Conservation (phyloP, 257 asterid species). For the Lithospermum erythrorhizon region DNA sequence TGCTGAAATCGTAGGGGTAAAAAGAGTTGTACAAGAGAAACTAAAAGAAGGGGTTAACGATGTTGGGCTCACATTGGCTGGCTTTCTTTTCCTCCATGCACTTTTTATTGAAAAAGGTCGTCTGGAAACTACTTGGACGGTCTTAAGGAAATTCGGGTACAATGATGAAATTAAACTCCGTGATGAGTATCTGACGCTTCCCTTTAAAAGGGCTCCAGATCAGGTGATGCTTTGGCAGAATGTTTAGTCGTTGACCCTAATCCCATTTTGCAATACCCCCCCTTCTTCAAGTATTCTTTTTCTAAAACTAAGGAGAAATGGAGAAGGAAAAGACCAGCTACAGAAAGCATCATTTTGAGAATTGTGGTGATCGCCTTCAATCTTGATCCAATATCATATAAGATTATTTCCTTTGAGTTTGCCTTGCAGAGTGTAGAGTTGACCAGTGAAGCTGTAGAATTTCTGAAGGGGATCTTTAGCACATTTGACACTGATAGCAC, state of each 20-base stretch:
- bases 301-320: no score
- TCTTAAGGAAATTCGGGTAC: slow-evolving; percentile 84
- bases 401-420: slow-evolving; percentile 10
- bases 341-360: background rate
- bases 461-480: slow-evolving; percentile 90
- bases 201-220: slow-evolving; percentile 73
- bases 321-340: background rate
- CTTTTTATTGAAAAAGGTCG: slow-evolving; percentile 93
- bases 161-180: slow-evolving; percentile 68
- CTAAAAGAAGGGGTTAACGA: slow-evolving; percentile 87
- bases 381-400: background rate
- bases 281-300: no score
- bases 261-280: background rate
- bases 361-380: background rate
- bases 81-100: slow-evolving; percentile 86
- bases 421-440: slow-evolving; percentile 83
- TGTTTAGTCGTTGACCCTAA: background rate
- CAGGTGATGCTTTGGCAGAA: slow-evolving; percentile 51
- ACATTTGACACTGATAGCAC: slow-evolving; percentile 79
- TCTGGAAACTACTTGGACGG: slow-evolving; percentile 85
- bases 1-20: slow-evolving; percentile 79
- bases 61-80: slow-evolving; percentile 75
- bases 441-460: slow-evolving; percentile 94
- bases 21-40: slow-evolving; percentile 78
- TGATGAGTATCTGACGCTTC: slow-evolving; percentile 57